Conservation (phyloP, 2,329 filamentous ascomycete species). For the Hymenoscyphus infarciens region DNA sequence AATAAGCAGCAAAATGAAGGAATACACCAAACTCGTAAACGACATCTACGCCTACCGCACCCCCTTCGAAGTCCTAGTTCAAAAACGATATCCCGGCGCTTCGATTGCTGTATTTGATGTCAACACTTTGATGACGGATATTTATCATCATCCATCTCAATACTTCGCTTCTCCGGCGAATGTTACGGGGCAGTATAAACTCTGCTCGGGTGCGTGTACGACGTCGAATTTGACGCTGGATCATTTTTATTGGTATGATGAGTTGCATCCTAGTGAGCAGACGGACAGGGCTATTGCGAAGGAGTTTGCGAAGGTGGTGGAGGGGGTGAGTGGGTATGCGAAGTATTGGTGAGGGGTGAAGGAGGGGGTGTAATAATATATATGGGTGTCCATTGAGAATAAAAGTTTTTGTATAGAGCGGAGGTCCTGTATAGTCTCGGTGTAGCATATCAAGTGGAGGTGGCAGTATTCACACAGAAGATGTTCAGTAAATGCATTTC, state of each 20-base stretch:
- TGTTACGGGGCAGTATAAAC: conserved; percentile 53
- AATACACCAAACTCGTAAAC: conserved; percentile 50
- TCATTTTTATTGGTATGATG: conserved; percentile 71
- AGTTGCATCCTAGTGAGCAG: conserved; percentile 67
- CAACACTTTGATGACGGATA: conserved; percentile 60
- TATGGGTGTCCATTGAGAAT: too few relatives aligned
- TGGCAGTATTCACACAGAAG: too few relatives aligned
- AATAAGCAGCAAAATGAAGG: conserved; percentile 45
- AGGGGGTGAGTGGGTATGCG: conserved; percentile 40
- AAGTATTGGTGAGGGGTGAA: conserved; percentile 34
- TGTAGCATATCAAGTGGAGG: too few relatives aligned
- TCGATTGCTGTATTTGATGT: conserved; percentile 65
- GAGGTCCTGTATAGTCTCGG: neutral
- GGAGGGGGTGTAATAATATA: neutral
- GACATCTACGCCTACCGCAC: conserved; percentile 47
- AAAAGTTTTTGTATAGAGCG: neutral
- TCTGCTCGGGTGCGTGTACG: conserved; percentile 44
- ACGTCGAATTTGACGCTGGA: conserved; percentile 43
- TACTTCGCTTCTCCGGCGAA: conserved; percentile 65
- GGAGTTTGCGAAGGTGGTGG: conserved; percentile 53
- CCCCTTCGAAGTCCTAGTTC: conserved; percentile 44
- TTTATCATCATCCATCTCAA: conserved; percentile 54
- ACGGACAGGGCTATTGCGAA: conserved; percentile 54
- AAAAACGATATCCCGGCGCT: conserved; percentile 52
- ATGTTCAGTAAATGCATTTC: too few relatives aligned